Base-by-base conservation (phyloP, 2,329 filamentous ascomycete species). In the Aureobasidium mangrovei region DNA sequence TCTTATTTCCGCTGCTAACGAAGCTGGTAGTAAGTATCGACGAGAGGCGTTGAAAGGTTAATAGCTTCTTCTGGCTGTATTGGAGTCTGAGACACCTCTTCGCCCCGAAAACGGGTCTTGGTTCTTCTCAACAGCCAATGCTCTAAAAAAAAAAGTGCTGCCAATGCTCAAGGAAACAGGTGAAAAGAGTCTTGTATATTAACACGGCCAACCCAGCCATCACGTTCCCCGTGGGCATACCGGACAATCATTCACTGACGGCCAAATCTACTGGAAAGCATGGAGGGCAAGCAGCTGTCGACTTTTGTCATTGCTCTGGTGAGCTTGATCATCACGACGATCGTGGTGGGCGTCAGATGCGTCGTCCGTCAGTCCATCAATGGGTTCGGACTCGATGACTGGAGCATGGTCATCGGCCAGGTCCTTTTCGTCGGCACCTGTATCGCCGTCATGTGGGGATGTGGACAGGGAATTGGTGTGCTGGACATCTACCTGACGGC, bases 381-480 rank as follows among this genome's bases (percentile, higher is more conserved):
- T 33, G 57, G 54, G 10, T 59, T 59, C 24, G 48, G 54, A 35
- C 27, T 55, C 18, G 57, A 59, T 47, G 57, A 59, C 39, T 57
- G 43, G 29, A 12, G 47, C 3, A 59, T 59, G 57, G 36, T 51
- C 7, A 53, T 56, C 7, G 47, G 51, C 33, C 52, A 42, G 45
- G 48, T 57, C 3, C 28, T 58, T 3, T 55, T 57, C 42, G 53
- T 55, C 33, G 42, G 43, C 12, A 55, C 46, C n/a, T 54, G 45
- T 18, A 35, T 51, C 4, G 9, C 40, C 4, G 52, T 54, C 32
- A 45, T 51, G 36, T 44, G 46, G 5, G 55, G 46, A 18, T 49
- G 55, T 27, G 26, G 52, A 3, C 43, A 56, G 12, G 57, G 57
- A 2, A 53, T 58, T 7, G 57, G 57, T 40, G 52, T 55, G 6